These are phyloP conservation scores for Avena atlantica DNA, from an alignment of 176 grass and related monocot species.

Conservation along the genomic window DNA sequence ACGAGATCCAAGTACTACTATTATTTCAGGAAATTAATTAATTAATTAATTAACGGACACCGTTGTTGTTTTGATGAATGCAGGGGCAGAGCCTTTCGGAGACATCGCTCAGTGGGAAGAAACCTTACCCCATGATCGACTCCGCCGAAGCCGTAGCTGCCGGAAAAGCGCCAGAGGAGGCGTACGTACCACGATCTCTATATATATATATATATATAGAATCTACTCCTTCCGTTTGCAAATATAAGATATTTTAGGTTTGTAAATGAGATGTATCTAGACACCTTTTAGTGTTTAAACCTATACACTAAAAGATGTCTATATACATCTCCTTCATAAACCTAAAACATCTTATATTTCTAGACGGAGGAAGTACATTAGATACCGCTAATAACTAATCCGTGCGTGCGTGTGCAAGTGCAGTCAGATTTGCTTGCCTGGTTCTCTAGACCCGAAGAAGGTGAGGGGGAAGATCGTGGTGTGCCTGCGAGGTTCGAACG, in stretches of 20 bases:
- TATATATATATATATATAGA: no score
- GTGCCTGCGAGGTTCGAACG: conserved; percentile 61
- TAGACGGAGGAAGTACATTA: no score
- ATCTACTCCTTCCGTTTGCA: no score
- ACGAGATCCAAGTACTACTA: no score
- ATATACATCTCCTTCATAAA: no score
- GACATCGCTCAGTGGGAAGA: conserved; percentile 31
- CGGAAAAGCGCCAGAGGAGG: conserved; percentile 42
- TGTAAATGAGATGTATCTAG: no score
- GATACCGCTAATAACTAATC: background rate
- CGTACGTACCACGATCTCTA: conserved; percentile 44
- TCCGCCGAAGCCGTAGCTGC: conserved; percentile 53
- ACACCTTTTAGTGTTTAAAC: no score
- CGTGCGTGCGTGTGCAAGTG: background rate
- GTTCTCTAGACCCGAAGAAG: conserved; percentile 66
- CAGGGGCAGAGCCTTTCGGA: conserved; percentile 86
- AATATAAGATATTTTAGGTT: no score
- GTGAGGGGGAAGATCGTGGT: conserved; percentile 77
- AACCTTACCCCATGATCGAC: conserved; percentile 62
- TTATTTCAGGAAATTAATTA: background rate
- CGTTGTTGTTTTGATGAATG: background rate
- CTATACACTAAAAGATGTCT: no score
- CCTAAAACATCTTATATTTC: no score
- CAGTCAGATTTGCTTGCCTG: conserved; percentile 57
- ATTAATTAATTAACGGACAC: background rate